A percentile compares a stretch with the other conserved stretches of the same genome.
Conservation (phyloP, 352 stramenopile species). For the Phytopythium vexans region DNA sequence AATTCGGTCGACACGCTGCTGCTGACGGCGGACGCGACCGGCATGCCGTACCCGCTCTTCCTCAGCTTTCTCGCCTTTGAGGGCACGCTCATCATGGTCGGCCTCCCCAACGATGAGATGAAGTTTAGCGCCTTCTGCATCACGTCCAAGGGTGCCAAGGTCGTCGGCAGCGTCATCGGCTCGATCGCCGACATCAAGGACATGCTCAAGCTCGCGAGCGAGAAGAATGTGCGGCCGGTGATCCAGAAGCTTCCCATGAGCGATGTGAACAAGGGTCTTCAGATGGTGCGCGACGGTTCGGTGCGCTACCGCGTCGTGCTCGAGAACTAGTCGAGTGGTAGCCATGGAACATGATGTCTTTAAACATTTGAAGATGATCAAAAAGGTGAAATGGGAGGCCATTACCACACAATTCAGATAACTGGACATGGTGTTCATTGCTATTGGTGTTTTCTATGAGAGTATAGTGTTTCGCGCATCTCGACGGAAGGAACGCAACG, state of each 20-base stretch:
- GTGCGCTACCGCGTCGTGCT: constrained; percentile 43
- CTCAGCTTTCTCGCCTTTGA: constrained; percentile 39
- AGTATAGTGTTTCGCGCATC: no score
- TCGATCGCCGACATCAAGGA: constrained; percentile 73
- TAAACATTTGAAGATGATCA: no score
- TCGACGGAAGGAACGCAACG: no score
- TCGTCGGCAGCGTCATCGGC: constrained; percentile 61
- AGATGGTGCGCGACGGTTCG: constrained; percentile 34
- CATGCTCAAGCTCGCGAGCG: constrained; percentile 75
- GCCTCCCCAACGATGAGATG: constrained; percentile 46
- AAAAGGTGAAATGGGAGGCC: no score
- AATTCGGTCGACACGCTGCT: constrained; percentile 59
- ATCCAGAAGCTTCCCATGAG: constrained; percentile 47
- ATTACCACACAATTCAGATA: no score
- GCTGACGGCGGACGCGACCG: constrained; percentile 62
- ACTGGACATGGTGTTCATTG: no score
- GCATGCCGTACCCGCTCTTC: constrained; percentile 39
- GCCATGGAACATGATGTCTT: no score
- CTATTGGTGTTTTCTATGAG: no score
- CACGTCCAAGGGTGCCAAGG: constrained; percentile 28
- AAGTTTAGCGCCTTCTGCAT: constrained; percentile 40
- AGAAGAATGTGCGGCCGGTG: constrained; percentile 49
- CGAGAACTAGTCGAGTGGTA: constrained; percentile 31
- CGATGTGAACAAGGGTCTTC: no score
- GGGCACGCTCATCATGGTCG: constrained; percentile 65